phyloP scores from a whole-genome alignment of 768 basidiomycete species.

The Termitomyces sp. region DNA sequence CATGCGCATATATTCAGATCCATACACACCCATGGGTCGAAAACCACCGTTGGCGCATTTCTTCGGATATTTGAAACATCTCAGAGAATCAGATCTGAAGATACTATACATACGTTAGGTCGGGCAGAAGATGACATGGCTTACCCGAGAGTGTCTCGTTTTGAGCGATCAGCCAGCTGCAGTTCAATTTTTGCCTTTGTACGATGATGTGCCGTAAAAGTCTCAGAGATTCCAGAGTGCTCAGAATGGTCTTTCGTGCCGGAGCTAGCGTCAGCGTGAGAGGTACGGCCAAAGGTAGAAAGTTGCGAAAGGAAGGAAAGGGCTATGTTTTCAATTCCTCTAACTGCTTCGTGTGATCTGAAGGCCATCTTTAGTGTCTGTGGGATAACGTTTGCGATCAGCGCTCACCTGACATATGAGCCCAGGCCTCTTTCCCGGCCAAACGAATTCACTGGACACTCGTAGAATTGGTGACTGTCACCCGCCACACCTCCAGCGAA shows the following conservation, averaged over 20 bases:
- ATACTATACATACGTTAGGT: constrained; percentile 11
- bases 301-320: constrained; percentile 37
- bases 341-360: constrained; percentile 18
- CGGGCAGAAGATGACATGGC: not conserved
- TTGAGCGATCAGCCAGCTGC: constrained; percentile 34
- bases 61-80: constrained; percentile 33
- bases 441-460: not conserved
- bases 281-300: constrained; percentile 21
- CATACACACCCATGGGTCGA: constrained; percentile 36
- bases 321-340: constrained; percentile 35
- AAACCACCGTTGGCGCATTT: constrained; percentile 37
- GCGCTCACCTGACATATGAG: not conserved
- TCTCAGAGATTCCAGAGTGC: constrained; percentile 11
- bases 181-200: constrained; percentile 30
- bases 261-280: constrained; percentile 5
- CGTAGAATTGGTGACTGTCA: not conserved
- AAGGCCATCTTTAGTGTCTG: not conserved
- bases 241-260: constrained; percentile 13
- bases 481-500: not conserved
- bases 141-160: constrained; percentile 27
- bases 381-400: not conserved
- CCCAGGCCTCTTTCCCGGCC: not conserved
- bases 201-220: constrained; percentile 10
- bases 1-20: constrained; percentile 10
- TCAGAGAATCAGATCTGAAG: constrained; percentile 13